These are phyloP conservation scores for Spiromastix sp. DNA, from an alignment of 2,329 filamentous ascomycete genomes.

Conservation along the genomic window DNA sequence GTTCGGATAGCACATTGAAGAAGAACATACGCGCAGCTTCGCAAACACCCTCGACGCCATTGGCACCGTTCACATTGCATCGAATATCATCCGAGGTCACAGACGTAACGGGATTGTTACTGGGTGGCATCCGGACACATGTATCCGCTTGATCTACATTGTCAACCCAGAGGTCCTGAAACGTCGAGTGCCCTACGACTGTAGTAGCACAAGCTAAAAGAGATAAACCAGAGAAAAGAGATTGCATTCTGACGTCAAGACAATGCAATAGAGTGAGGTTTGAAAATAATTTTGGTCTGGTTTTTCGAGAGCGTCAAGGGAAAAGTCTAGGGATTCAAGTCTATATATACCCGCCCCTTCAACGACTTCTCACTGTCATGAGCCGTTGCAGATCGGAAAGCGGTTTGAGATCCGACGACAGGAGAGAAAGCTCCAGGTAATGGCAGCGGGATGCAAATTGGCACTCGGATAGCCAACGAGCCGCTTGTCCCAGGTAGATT, in stretches of 20 bases:
- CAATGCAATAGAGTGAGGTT: background rate
- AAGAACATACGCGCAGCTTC: conserved; percentile 2
- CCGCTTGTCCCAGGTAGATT: background rate
- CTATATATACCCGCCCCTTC: background rate
- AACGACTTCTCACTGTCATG: background rate
- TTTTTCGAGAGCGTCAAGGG: background rate
- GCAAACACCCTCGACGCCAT: background rate
- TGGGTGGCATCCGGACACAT: conserved; percentile 8
- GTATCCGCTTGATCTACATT: conserved; percentile 6
- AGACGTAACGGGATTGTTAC: conserved; percentile 38
- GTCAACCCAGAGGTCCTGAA: conserved; percentile 7
- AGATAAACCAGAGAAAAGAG: background rate
- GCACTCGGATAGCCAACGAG: background rate
- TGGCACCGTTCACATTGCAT: conserved; percentile 41
- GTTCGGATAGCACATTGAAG: background rate
- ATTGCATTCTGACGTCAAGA: background rate
- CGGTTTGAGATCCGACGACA: conserved; percentile 1
- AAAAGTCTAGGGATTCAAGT: background rate
- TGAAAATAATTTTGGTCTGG: background rate
- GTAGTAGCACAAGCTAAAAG: conserved; percentile 2
- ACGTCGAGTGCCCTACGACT: conserved; percentile 4
- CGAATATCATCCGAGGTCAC: conserved; percentile 45
- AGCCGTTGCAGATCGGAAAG: background rate
- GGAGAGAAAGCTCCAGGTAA: background rate
- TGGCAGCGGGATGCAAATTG: background rate